Evolutionary conservation across 176 grass and related monocot species (phyloP).

Genomic region (Aegilops sharonensis): DNA sequence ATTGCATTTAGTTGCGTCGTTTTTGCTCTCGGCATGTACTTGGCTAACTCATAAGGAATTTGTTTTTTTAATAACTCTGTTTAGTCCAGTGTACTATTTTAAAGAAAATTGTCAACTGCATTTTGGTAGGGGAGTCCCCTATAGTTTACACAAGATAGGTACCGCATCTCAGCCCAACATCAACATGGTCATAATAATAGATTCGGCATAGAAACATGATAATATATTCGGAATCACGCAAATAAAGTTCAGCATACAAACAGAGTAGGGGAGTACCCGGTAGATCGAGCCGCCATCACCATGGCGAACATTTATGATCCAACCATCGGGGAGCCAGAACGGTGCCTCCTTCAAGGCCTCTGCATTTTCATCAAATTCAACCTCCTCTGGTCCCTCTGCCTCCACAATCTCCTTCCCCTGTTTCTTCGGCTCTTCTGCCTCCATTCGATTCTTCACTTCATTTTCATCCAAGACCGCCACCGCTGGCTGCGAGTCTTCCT

Average conservation of each 20-base stretch:
- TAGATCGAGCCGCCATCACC: slow-evolving; percentile 27
- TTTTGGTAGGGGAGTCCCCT: neutral
- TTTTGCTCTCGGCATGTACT: neutral
- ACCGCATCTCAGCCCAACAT: neutral
- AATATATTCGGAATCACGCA: too few species aligned
- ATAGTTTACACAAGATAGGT: neutral
- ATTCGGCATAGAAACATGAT: neutral
- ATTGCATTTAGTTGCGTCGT: neutral
- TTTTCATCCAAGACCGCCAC: neutral
- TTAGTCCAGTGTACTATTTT: neutral
- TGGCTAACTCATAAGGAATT: neutral
- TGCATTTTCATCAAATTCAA: neutral
- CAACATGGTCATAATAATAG: neutral
- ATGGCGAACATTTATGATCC: slow-evolving; percentile 49
- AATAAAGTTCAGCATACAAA: neutral
- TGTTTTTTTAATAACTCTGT: neutral
- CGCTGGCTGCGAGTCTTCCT: too few species aligned
- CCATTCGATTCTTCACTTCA: neutral
- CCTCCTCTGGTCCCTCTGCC: neutral
- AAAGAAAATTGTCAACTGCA: neutral
- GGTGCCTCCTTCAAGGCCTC: slow-evolving; percentile 14
- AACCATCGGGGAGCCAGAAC: slow-evolving; percentile 66
- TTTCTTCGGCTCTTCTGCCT: neutral
- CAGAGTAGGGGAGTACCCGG: slow-evolving; percentile 29
- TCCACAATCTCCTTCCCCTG: neutral